Evolutionary conservation across 176 grass and related monocot genomes (phyloP), one percentile per base, ranked within the genome.

Genomic region (Avena insularis): DNA sequence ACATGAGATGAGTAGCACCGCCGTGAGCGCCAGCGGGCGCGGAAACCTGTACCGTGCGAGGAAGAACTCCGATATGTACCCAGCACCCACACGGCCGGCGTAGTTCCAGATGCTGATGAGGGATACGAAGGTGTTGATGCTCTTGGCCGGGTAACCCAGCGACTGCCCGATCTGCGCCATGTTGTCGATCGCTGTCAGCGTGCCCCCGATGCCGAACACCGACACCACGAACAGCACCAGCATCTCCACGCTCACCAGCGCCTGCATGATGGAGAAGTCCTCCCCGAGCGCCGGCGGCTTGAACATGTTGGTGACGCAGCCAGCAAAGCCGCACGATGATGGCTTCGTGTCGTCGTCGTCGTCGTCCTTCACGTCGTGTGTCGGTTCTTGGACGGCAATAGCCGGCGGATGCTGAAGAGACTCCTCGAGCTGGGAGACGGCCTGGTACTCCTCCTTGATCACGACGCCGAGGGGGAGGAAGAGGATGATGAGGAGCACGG

Each of bases 151-250:
- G 88, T 98, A 95, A 0, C 91, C 91, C 11, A 98, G 78, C 9
- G 96, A 98, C 57, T 94, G 90, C 0, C 93, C 96, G 70, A 98
- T 98, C 86, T 98, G 93, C 6, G 91, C 96, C 96, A 95, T 98
- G 91, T 98, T 95, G 88, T 98, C 96, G 79, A 98, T 98, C 17
- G 96, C 96, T 0, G 96, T 95, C 53, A 94, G 79, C 21, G 93
- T 98, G 54, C 93, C 93, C 11, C 96, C 96, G 61, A 95, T 90
- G 20, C 96, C 93, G 63, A 93, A 98, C n/a, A 92, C 87, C 8
- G 90, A 89, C 9, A 87, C 70, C 2, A 83, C 82, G 90, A 92
- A 91, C 11, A 91, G 77, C 11, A 92, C 59, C 14, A 89, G 23
- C 87, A 92, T 92, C 79, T 92, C 90, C 63, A 92, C 86, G 87